Evolutionary conservation across 306 rosid species (phyloP).

Genomic region (Fagus sylvatica): DNA sequence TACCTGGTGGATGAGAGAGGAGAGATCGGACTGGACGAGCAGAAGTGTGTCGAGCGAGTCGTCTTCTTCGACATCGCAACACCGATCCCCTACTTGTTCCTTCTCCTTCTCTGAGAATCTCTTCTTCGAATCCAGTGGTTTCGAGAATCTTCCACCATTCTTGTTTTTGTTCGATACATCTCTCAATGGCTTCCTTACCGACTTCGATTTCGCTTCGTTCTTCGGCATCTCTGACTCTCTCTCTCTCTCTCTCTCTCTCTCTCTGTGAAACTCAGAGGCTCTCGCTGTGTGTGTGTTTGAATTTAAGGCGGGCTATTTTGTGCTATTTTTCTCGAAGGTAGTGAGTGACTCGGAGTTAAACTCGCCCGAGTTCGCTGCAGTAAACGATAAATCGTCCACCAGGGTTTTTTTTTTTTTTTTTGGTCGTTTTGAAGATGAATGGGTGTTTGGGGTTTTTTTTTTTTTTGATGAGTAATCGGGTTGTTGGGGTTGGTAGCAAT

Average conservation of each 20-base stretch:
- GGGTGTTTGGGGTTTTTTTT: too few species aligned
- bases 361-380: too few species aligned
- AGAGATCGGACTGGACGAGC: constrained; percentile 63
- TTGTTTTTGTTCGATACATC: constrained; percentile 38
- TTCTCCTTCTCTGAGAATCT: constrained; percentile 12
- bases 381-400: too few species aligned
- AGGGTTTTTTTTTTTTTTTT: too few species aligned
- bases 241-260: constrained; percentile 8
- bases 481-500: too few species aligned
- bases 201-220: constrained; percentile 39
- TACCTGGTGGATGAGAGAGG: constrained; percentile 64
- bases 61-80: constrained; percentile 18
- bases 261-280: not conserved
- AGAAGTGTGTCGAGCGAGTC: constrained; percentile 51
- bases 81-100: not conserved
- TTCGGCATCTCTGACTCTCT: constrained; percentile 24
- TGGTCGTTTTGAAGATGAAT: too few species aligned
- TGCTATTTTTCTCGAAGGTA: not conserved
- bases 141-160: constrained; percentile 29
- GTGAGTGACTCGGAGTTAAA: not conserved
- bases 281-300: constrained; percentile 13
- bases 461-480: too few species aligned
- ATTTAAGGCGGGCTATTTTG: constrained; percentile 30
- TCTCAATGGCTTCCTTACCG: constrained; percentile 41
- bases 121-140: constrained; percentile 18